These are phyloP conservation scores for Alternaria sp. DNA, from an alignment of 2,329 filamentous ascomycete species.

Conservation along the genomic window DNA sequence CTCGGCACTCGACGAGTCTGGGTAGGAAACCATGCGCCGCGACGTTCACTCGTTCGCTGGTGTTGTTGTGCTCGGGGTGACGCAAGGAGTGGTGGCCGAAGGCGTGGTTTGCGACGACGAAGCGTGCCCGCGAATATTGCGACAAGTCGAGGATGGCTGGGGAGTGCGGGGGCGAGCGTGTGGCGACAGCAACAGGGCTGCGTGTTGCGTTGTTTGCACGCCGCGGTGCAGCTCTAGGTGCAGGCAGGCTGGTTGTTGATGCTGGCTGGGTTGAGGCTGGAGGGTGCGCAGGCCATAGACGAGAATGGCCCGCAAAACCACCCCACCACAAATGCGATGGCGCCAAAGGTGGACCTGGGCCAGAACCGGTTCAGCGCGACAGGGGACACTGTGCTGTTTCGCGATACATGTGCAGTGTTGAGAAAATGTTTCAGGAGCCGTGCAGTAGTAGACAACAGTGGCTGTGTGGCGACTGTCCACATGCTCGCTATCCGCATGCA, in stretches of 20 bases:
- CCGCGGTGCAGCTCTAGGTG: conserved; percentile 31
- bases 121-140: conserved; percentile 8
- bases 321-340: conserved; percentile 33
- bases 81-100: conserved; percentile 1
- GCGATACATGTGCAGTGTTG: conserved; percentile 14
- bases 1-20: conserved; percentile 61
- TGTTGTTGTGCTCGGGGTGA: conserved; percentile 13
- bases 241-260: conserved; percentile 16
- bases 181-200: conserved; percentile 39
- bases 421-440: conserved; percentile 38
- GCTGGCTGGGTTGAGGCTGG: conserved; percentile 17
- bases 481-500: conserved; percentile 34
- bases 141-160: conserved; percentile 23
- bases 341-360: conserved; percentile 13
- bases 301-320: conserved; percentile 20
- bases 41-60: conserved; percentile 12
- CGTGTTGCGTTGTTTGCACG: conserved; percentile 37
- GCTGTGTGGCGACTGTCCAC: conserved; percentile 45
- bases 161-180: conserved; percentile 22
- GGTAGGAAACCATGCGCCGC: conserved; percentile 68
- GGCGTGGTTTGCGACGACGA: conserved; percentile 6
- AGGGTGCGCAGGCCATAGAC: conserved; percentile 10
- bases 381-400: conserved; percentile 16
- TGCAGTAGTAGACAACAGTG: conserved; percentile 32
- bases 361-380: conserved; percentile 22